Percentiles rank a stretch among this genome's conserved stretches.
Evolutionary conservation across 768 basidiomycete genomes (phyloP).

Genomic region (Clitopilus passeckerianus): DNA sequence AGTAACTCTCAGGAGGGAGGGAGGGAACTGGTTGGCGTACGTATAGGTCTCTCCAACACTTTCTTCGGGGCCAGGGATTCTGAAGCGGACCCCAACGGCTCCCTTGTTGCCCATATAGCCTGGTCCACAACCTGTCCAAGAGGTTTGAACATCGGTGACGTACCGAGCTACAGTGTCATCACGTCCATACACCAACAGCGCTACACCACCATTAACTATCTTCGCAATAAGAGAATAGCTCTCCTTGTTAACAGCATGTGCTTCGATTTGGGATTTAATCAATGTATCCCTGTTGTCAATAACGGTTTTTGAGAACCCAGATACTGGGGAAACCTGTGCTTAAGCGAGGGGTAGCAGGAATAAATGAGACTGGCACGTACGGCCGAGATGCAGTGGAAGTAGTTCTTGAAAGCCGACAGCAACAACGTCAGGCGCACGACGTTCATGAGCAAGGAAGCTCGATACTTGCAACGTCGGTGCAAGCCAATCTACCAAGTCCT

Average conservation of each 20-base stretch:
- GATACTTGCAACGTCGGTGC: slow-evolving; percentile 77
- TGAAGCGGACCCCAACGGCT: slow-evolving; percentile 84
- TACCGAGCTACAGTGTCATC: slow-evolving; percentile 61
- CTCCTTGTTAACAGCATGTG: slow-evolving; percentile 66
- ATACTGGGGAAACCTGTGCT: slow-evolving; percentile 40
- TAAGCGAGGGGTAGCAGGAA: slow-evolving; percentile 1
- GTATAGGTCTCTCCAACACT: slow-evolving; percentile 74
- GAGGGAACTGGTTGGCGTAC: slow-evolving; percentile 41
- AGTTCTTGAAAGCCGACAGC: slow-evolving; percentile 94
- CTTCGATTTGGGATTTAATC: slow-evolving; percentile 71
- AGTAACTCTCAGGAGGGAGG: background rate
- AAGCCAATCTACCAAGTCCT: slow-evolving; percentile 92
- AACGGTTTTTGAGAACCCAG: slow-evolving; percentile 69
- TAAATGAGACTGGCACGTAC: slow-evolving; percentile 41
- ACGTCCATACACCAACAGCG: slow-evolving; percentile 80
- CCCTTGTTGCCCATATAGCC: slow-evolving; percentile 92
- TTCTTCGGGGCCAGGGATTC: slow-evolving; percentile 52
- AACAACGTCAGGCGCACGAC: slow-evolving; percentile 76
- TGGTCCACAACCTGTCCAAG: slow-evolving; percentile 71
- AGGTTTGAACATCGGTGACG: slow-evolving; percentile 62
- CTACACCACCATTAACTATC: slow-evolving; percentile 82
- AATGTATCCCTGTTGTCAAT: slow-evolving; percentile 65
- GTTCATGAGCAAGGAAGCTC: slow-evolving; percentile 57
- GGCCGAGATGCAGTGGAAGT: slow-evolving; percentile 81
- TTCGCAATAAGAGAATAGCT: slow-evolving; percentile 75